Evolutionary conservation across 805 yeast genomes (phyloP), one percentile per base, ranked within the genome.

Genomic region (Limtongozyma cylindracea): DNA sequence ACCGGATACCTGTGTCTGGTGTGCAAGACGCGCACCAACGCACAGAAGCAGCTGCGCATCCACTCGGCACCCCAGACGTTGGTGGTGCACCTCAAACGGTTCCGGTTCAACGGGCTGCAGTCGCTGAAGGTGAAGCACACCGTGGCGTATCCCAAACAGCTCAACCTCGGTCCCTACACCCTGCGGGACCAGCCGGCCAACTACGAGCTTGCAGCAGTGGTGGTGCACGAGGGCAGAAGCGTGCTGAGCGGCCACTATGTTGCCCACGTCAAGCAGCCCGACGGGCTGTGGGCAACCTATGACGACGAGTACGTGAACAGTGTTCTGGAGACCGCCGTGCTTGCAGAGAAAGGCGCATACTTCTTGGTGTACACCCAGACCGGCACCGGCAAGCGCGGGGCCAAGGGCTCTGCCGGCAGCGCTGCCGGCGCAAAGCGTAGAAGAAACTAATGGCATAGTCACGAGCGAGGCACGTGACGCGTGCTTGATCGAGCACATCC

Each of bases 181-280:
- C 28, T 38, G 6, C 26, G 21, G 10, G 29, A 29, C 7, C 27
- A 31, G 10, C 56, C 60, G 5, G 13, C 24, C 20, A 35, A 32
- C 24, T 88, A 88, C 45, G 71, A 68, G 38, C 55, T 88, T 30
- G 54, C 64, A 10, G 65, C 82, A 12, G 93, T 84, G 10, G 74
- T 84, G 27, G 84, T 80, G 4, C 98, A 88, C 38, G 93, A 77
- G 35, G 98, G 98, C 19, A 56, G 96, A 29, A 73, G 93, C 2
- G 68, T 82, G 9, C 67, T 80, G 20, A 68, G 88, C 3, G 98
- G 98, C 3, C 98, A 88, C 43, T 88, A 88, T 37, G 62, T 80
- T 27, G 74, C 92, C 1, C 78, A 76, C 38, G 76, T 93, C 38
- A 61, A 72, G 29, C 94, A 82, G 43, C 92, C 95, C 1, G 88